A percentile compares a stretch with the other conserved stretches of the same genome.
Evolutionary conservation across 2,329 filamentous ascomycete genomes (phyloP).

Genomic region (Colletotrichum lini): DNA sequence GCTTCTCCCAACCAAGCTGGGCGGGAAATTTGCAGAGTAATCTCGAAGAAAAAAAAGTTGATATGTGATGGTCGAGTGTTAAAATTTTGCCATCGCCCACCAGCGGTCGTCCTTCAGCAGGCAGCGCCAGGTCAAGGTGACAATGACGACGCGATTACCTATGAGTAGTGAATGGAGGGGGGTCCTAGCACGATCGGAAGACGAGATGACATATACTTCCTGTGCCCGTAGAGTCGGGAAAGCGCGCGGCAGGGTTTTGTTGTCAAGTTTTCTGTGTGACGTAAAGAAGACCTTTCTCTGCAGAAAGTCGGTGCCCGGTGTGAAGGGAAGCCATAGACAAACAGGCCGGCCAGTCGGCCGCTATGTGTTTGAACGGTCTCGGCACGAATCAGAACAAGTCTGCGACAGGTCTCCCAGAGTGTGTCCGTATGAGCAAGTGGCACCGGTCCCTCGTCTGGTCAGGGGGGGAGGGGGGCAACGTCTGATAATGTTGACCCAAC

Average conservation of each 20-base stretch:
- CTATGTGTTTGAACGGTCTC: background rate
- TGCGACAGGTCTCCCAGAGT: background rate
- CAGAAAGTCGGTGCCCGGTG: background rate
- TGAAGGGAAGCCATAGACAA: background rate
- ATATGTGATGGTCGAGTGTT: constrained; percentile 30
- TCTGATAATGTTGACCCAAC: constrained; percentile 3
- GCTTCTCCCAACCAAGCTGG: constrained; percentile 31
- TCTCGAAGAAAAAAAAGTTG: constrained; percentile 20
- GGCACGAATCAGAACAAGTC: background rate
- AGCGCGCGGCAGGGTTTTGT: constrained; percentile 13
- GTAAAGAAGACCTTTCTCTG: background rate
- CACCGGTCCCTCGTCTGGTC: background rate
- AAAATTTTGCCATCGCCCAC: constrained; percentile 31
- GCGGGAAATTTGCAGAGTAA: constrained; percentile 9
- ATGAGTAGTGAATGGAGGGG: constrained; percentile 10
- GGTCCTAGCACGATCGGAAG: constrained; percentile 22
- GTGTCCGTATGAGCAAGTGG: background rate
- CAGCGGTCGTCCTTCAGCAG: background rate
- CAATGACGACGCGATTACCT: constrained; percentile 23
- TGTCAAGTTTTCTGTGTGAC: background rate
- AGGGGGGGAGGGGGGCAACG: background rate
- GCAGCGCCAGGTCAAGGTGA: constrained; percentile 1
- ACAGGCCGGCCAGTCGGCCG: too few relatives aligned
- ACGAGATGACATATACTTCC: background rate
- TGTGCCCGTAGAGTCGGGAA: background rate